Base-by-base conservation (phyloP, 2,329 filamentous ascomycete genomes). In the Penicillium sp. region DNA sequence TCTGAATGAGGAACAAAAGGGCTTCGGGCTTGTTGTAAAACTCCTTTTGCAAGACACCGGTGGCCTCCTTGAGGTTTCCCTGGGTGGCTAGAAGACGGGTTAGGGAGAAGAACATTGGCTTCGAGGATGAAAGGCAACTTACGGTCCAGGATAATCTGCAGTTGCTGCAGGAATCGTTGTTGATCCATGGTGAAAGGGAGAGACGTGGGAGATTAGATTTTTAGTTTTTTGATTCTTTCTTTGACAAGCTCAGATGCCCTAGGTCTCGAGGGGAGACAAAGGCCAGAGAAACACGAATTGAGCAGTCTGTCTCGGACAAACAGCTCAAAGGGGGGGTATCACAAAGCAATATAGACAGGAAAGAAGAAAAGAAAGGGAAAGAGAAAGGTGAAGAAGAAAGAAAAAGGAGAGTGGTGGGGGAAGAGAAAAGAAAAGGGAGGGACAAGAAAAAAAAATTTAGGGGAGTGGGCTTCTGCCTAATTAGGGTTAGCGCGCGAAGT, bases 101-200 rank as follows among this genome's bases (percentile, higher is more conserved):
- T 42, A 66, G 64, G 19, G 27, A 38, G 12, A 39, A 33, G 16
- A 49, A 22, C 2, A 19, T 12, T n/a, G 33, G 8, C 14, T 38
- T 25, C 27, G 14, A 16, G 38, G 7, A 44, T 12, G 33, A 27
- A 27, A 16, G 47, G 42, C 83, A 13, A 50, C 87, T 77, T 77
- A 93, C 89, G 90, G 71, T 89, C 84, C 74, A 95, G 82, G 64
- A 92, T 84, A 75, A 88, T 86, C 80, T 93, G 83, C 69, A 96
- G 82, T 75, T 95, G 83, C 77, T 87, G 80, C 61, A 93, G 80
- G 70, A 96, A 90, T 75, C 87, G 83, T 72, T 89, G 84, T 71
- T 88, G 81, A 72, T 90, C 85, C 87, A 91, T 91, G 65, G 54
- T 71, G 64, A 48, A 50, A 41, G 9, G 12, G 14, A 27, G 2